A percentile compares a stretch with the other conserved stretches of the same genome.
Conservation (phyloP, 148 eudicot species). For the Diospyros kaki region DNA sequence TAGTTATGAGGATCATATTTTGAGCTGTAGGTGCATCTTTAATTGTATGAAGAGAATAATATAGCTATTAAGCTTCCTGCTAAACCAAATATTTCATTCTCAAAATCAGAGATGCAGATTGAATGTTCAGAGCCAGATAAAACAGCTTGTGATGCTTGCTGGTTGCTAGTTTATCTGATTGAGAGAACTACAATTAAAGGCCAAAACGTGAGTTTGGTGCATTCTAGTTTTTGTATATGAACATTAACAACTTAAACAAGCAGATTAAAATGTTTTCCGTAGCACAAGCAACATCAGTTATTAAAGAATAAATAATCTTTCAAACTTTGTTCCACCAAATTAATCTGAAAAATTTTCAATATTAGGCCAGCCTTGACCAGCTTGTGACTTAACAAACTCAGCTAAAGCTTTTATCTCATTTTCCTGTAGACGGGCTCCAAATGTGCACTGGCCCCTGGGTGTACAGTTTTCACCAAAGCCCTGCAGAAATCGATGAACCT, state of each 20-base stretch:
- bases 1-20: too few relatives aligned
- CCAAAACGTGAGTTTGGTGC: neutral
- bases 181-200: neutral
- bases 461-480: conserved; percentile 82
- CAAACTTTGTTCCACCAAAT: neutral
- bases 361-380: conserved; percentile 70
- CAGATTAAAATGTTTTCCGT: neutral
- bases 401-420: conserved; percentile 72
- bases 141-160: too few relatives aligned
- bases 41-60: too few relatives aligned
- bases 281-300: neutral
- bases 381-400: conserved; percentile 80
- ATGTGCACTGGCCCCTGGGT: conserved; percentile 93
- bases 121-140: too few relatives aligned
- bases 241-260: neutral
- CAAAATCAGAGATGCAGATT: too few relatives aligned
- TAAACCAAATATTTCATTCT: too few relatives aligned
- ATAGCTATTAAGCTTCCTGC: too few relatives aligned
- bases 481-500: conserved; percentile 19
- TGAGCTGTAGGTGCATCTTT: too few relatives aligned
- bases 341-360: conserved; percentile 35
- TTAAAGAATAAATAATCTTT: neutral
- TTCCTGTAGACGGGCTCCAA: conserved; percentile 75
- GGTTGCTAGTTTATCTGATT: neutral
- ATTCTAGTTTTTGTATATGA: neutral